Evolutionary conservation across 2,329 filamentous ascomycete species (phyloP), one percentile per base, ranked within the genome.

Genomic region (Neocucurbitaria cava): DNA sequence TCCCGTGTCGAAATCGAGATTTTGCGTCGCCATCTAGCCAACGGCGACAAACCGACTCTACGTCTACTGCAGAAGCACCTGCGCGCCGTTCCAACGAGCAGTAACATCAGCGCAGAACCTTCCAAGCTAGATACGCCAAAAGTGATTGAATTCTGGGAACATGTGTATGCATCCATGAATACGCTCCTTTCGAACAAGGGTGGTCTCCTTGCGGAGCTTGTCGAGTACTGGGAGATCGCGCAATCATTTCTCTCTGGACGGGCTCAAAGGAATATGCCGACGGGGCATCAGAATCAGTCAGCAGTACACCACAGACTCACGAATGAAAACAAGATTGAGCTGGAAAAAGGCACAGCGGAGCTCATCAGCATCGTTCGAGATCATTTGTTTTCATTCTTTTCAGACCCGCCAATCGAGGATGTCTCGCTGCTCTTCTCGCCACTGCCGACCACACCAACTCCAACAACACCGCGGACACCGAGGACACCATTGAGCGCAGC

Each of bases 141-240:
- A 42, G 84, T 97, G 13, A 84, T 96, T 59, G 92, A 96, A 63
- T 84, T 98, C 56, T 99, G 95, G 95, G 93, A 97, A 68, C 91
- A 93, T 72, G 87, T 96, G 59, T 81, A 91, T 54, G 80, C 84
- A 0, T 95, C 92, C 58, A 74, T 98, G 56, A 87, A 80, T 9
- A 86, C 84, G 38, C 82, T 99, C 35, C 80, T 99, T 0, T 93
- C 92, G 0, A 78, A 82, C 5, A 80, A 87, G 6, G 87, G 88
- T 58, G 95, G 95, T 3, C 83, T 98, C 15, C 80, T 99, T 5
- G 92, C 92, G 0, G 95, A 99, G 73, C 85, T 98, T 1, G 78
- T 96, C 17, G 92, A 96, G 60, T 98, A 96, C 74, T 97, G 94
- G 92, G 91, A 96, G 62, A 95, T 89, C 13, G 88, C 93, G 0